Base-by-base conservation (phyloP, 768 basidiomycete genomes). In the Lanmaoa pseudosensibilis region DNA sequence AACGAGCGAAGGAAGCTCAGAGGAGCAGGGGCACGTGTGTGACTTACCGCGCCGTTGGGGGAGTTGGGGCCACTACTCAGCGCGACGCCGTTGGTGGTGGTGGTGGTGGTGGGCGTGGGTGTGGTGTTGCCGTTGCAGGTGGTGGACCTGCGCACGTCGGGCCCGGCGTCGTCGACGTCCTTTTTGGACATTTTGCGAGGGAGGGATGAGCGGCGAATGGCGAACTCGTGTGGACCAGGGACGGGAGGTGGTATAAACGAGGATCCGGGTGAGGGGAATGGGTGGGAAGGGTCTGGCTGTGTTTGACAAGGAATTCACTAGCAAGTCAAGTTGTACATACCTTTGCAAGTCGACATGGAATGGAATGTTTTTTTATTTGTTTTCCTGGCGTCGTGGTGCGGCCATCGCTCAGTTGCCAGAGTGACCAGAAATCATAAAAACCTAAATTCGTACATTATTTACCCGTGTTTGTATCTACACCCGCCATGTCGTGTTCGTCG, bases 211-310 rank as follows among this genome's bases (percentile, higher is more conserved):
- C 33, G 46, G 56, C 77, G 78, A 38, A 80, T 63, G 13, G 85
- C 86, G 64, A 86, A 88, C 64, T 90, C 87, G 75, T 88, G 86
- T 32, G 81, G 76, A 3, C 81, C 80, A 1, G 84, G 84, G 5
- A 80, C 77, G 4, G 88, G 87, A 4, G 88, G 88, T 2, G 88
- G 85, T 3, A 87, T 64, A 61, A 89, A 89, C 0, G 84, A 77
- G 6, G 84, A 86, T 0, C 83, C 83, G 3, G 88, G 88, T 0
- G 84, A 86, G 0, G 86, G 87, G 72, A 80, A 80, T 3, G 79
- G 78, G 36, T 75, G 74, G 0, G 72, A 63, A 18, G 80, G 77
- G 10, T 79, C 74, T 23, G 74, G 68, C 21, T 18, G 70, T 7
- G 34, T 58, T 33, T 52, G 19, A 51, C 15, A 18, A 19, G n/a